Percentiles rank a stretch among this genome's conserved stretches.
Conservation (phyloP, 169 alveolate genomes). For the Eimeria tenella region DNA sequence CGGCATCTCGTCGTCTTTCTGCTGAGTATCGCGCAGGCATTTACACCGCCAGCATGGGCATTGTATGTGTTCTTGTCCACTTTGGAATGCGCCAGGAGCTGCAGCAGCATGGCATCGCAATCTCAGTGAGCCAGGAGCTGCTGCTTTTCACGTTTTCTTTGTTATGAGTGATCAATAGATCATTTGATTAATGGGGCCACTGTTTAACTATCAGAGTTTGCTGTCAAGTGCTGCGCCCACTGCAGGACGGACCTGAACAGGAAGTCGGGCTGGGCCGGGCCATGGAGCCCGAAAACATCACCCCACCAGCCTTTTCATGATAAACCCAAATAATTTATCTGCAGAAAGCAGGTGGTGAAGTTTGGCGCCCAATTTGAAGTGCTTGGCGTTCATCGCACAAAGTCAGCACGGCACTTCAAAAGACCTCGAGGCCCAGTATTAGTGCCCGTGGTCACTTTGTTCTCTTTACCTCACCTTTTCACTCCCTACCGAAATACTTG, state of each 20-base stretch:
- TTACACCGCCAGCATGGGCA: conserved; percentile 76
- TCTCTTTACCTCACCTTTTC: too few species aligned
- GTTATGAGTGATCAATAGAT: background rate
- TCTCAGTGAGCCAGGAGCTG: conserved; percentile 14
- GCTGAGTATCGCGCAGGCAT: conserved; percentile 14
- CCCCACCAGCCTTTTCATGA: conserved; percentile 61
- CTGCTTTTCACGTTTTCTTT: background rate
- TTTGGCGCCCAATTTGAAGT: too few species aligned
- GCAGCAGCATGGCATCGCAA: conserved; percentile 71
- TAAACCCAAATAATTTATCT: too few species aligned
- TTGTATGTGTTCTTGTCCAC: conserved; percentile 75
- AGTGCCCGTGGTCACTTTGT: too few species aligned
- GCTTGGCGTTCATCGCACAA: too few species aligned
- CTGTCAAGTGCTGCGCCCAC: background rate
- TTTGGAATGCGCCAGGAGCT: conserved; percentile 73
- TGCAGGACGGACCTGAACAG: conserved; percentile 29
- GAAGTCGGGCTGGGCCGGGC: conserved; percentile 55
- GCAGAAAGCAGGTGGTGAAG: too few species aligned
- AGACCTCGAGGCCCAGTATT: too few species aligned
- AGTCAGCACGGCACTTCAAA: too few species aligned
- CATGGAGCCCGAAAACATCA: conserved; percentile 43
- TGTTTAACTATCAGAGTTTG: too few species aligned
- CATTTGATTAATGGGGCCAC: too few species aligned
- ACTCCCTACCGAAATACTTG: too few species aligned
- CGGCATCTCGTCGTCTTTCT: too few species aligned